Evolutionary conservation across 345 rosid genomes (phyloP), one percentile per base, ranked within the genome.

Genomic region (Fremontodendron californicum): DNA sequence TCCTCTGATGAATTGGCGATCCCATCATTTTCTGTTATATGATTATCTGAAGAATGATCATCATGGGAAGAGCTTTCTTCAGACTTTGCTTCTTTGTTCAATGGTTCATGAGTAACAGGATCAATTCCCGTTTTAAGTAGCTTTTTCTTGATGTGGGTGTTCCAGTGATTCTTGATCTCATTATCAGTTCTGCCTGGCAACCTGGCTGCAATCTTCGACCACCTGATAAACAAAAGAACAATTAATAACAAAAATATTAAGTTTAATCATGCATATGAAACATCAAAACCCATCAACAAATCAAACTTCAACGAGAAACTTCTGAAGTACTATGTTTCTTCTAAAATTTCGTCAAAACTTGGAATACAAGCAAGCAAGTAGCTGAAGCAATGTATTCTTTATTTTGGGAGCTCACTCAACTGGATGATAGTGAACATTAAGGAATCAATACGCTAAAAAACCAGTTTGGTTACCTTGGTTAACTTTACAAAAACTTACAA

Each of bases 141-240:
- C 86, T 91, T 94, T 74, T 94, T 93, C 91, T 94, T 94, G 79
- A 94, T 93, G 70, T 94, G 98, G 49, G 98, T 94, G 80, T 94
- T 94, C 98, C 98, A 94, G 57, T 94, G 98, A 29, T 94, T 94
- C 84, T 94, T 94, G 45, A 93, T 94, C 78, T 94, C 98, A 61
- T 94, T 94, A 78, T 94, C 98, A 1, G 98, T 94, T 82, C 98
- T 84, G 66, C 98, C 98, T 0, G 98, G 98, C 63, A 94, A 81
- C 73, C 91, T 89, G n/a, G 94, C 94, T 18, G 98, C 98, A 29
- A 94, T 94, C 82, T 91, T 94, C 11, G 98, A 94, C 98, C 98
- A 94, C 87, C 98, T 94, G 78, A 42, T 23, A 33, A 31, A 54
- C 8, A n/a, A 21, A 65, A 40, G 31, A 43, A 9, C 16, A 62